Evolutionary conservation across 2,329 filamentous ascomycete genomes (phyloP).

Genomic region (Trichophyton benhamiae): DNA sequence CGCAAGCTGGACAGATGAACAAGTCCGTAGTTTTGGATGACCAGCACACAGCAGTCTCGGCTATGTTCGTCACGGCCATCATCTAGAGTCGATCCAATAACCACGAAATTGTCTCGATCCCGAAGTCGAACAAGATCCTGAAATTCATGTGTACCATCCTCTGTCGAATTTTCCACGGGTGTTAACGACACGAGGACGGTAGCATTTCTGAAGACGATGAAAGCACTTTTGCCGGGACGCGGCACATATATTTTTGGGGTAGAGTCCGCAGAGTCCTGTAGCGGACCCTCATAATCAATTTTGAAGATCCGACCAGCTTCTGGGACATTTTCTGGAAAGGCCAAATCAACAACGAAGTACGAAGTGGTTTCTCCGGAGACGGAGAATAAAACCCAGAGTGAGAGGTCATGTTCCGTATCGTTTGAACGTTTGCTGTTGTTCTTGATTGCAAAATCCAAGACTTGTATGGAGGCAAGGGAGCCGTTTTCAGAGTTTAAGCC

Average conservation of each 20-base stretch:
- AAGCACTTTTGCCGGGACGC: slow-evolving; percentile 65
- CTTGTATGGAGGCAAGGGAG: not conserved
- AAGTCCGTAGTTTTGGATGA: slow-evolving; percentile 47
- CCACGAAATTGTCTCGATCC: slow-evolving; percentile 35
- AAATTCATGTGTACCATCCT: slow-evolving; percentile 62
- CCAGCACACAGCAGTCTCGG: slow-evolving; percentile 37
- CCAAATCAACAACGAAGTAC: slow-evolving; percentile 65
- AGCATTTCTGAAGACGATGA: slow-evolving; percentile 66
- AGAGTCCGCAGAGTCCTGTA: slow-evolving; percentile 29
- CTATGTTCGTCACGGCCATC: slow-evolving; percentile 28
- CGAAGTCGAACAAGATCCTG: slow-evolving; percentile 80
- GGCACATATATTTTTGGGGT: slow-evolving; percentile 65
- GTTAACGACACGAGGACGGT: slow-evolving; percentile 65
- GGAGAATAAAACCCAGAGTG: slow-evolving; percentile 50
- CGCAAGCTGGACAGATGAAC: slow-evolving; percentile 35
- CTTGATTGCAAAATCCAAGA: slow-evolving; percentile 50
- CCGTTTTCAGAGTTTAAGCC: slow-evolving; percentile 40
- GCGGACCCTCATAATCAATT: slow-evolving; percentile 51
- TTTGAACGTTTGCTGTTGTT: not conserved
- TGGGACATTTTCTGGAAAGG: slow-evolving; percentile 42
- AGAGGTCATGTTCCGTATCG: slow-evolving; percentile 17
- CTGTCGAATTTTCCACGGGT: slow-evolving; percentile 55
- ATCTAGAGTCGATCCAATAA: slow-evolving; percentile 42
- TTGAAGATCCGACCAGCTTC: slow-evolving; percentile 56
- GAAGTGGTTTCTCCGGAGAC: slow-evolving; percentile 44